These are phyloP conservation scores for Hansenula sp. DNA, from an alignment of 1,139 yeast genomes.

Conservation along the genomic window DNA sequence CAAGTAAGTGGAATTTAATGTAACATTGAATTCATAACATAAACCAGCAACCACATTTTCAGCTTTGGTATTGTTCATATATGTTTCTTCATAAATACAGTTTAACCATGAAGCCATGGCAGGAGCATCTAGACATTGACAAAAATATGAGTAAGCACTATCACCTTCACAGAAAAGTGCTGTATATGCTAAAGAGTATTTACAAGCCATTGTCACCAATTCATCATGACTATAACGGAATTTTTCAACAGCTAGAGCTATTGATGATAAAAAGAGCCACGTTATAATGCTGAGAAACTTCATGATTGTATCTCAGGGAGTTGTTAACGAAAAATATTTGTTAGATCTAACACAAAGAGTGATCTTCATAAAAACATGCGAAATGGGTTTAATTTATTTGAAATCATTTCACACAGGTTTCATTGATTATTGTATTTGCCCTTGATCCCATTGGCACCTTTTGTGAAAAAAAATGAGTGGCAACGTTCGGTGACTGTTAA, in stretches of 20 bases:
- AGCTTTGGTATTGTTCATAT: constrained; percentile 3
- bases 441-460: no score
- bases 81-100: constrained; percentile 14
- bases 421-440: no score
- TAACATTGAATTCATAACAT: constrained; percentile 6
- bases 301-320: neutral
- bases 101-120: constrained; percentile 15
- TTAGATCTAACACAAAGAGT: neutral
- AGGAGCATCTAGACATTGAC: constrained; percentile 12
- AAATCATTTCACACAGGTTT: no score
- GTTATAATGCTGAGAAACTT: neutral
- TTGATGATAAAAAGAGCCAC: neutral
- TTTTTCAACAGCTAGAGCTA: neutral
- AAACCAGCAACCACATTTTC: constrained; percentile 7
- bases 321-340: neutral
- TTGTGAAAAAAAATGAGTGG: no score
- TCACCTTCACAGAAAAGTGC: constrained; percentile 14
- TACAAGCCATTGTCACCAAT: constrained; percentile 15
- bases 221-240: constrained; percentile 6
- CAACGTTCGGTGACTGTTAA: no score
- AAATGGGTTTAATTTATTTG: no score
- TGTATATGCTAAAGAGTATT: constrained; percentile 10
- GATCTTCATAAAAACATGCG: no score
- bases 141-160: constrained; percentile 1
- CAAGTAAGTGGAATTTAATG: constrained; percentile 28